Evolutionary conservation across 306 rosid genomes (phyloP), one percentile per base, ranked within the genome.

Genomic region (Parietaria judaica): DNA sequence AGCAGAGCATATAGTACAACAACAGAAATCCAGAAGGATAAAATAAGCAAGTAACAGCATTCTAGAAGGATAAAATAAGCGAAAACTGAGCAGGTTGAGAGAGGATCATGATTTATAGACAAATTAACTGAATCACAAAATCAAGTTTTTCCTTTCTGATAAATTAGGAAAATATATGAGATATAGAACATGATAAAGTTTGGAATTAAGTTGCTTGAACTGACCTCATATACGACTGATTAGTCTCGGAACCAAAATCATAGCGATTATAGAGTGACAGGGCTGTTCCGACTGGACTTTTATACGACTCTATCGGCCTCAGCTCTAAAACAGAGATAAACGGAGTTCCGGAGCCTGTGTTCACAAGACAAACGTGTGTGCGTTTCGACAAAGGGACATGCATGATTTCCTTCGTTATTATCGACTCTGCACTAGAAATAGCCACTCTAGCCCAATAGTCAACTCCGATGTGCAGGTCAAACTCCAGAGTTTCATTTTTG

Each of bases 271-370:
- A 2, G 38, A 72, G 70, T 8, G 12, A 37, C 16, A 50, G 52
- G 8, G 74, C 35, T 14, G 78, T 45, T 14, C 9, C 37, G 37
- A 41, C 1, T 14, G 45, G 17, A 10, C 68, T 72, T 48, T 14
- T 23, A 34, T 81, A 78, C 54, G 7, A 59, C 14, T 57, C 41
- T 6, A 58, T 1, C 45, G 63, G 60, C 66, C 86, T 72, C 7
- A 83, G 70, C 74, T 80, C 80, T 61, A 83, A 55, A 16, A 74
- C 72, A 9, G 89, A 75, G 49, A 83, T 62, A 54, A 83, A 78
- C 5, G 86, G 89, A 56, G 62, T 64, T 23, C 89, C 84, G 4
- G 11, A 56, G 5, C 80, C 80, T 7, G 69, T 78, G 72, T 83
- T 75, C 58, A 75, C 84, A 5, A 83, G 71, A 75, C 89, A 83